Base-by-base conservation (phyloP, 2,329 filamentous ascomycete species). In the Fusarium temperatum region DNA sequence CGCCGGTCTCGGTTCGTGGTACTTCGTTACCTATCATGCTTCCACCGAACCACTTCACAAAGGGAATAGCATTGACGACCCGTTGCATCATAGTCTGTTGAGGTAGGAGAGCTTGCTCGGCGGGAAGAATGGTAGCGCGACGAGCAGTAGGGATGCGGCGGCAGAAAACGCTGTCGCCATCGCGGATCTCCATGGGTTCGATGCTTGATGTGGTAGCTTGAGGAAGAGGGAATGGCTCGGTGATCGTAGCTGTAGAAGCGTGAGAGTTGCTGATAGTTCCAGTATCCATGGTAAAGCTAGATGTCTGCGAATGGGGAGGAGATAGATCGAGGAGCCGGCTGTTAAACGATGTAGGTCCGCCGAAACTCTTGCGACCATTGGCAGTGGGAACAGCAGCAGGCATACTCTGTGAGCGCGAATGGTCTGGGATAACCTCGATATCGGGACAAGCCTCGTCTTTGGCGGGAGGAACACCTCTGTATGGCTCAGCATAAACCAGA, bases 1-100 rank as follows among this genome's bases (percentile, higher is more conserved):
- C 90, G 65, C 93, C 94, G 48, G 88, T 86, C 60, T 94, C 92
- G 60, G 88, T 92, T 47, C 92, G 87, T 13, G 94, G 94, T 44
- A 96, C 90, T 79, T 92, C 88, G 78, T 90, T 91, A 11, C 93
- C 93, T 77, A 96, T 95, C 81, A 95, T 90, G 77, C 85, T 90
- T 73, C 84, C 91, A 51, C 90, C 91, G 79, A 95, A 92, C 90
- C 92, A 94, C 76, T 88, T 89, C 69, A 94, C 83, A 69, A 94
- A 87, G 6, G 93, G 93, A 45, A 94, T 89, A 61, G 88, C 89
- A 73, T 88, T 88, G 62, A 93, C 82, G 26, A 93, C 79, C 58
- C 90, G 88, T 81, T 93, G 91, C 41, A 88, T 84, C 63, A 90
- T 86, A 6, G 91, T 91, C 55, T 90, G 89, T 75, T 92, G 90